phyloP scores from a whole-genome alignment of 306 rosid species.

The Fagus crenata region DNA sequence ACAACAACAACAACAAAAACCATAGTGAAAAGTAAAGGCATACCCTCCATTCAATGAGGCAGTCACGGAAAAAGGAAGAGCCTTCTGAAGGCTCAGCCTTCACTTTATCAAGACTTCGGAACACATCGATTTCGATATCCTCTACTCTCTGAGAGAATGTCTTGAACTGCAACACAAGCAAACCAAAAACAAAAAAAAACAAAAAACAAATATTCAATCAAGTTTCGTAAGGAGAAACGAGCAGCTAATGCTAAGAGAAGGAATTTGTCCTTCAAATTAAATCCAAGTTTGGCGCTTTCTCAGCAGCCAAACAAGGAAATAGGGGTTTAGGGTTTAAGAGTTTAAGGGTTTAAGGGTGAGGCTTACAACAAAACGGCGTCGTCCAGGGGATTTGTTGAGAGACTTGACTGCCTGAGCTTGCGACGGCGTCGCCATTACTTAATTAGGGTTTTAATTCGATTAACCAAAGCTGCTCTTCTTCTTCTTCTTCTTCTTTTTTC shows the following conservation, averaged over 20 bases:
- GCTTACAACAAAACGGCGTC: slow-evolving; percentile 76
- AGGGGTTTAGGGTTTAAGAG: slow-evolving; percentile 39
- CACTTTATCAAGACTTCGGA: slow-evolving; percentile 60
- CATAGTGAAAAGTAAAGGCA: not conserved
- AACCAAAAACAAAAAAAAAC: not conserved
- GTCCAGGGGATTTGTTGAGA: slow-evolving; percentile 72
- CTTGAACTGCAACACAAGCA: slow-evolving; percentile 57
- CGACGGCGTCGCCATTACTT: slow-evolving; percentile 60
- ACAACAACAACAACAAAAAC: too few species aligned
- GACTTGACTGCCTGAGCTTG: slow-evolving; percentile 85
- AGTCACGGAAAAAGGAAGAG: slow-evolving; percentile 78
- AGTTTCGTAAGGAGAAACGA: not conserved
- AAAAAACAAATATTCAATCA: not conserved
- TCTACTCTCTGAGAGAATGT: slow-evolving; percentile 59
- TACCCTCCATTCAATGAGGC: slow-evolving; percentile 92
- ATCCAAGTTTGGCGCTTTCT: not conserved
- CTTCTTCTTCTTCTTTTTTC: not conserved
- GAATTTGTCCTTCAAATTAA: not conserved
- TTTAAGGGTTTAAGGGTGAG: not conserved
- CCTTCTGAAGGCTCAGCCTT: slow-evolving; percentile 78
- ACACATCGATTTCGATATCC: slow-evolving; percentile 72
- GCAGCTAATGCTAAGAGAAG: too few species aligned
- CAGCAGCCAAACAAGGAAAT: not conserved
- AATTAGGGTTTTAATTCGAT: not conserved
- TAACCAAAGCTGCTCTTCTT: not conserved